A percentile compares a stretch with the other conserved stretches of the same genome.
Evolutionary conservation across 352 stramenopile species (phyloP).

Genomic region (Pythium aquatile): DNA sequence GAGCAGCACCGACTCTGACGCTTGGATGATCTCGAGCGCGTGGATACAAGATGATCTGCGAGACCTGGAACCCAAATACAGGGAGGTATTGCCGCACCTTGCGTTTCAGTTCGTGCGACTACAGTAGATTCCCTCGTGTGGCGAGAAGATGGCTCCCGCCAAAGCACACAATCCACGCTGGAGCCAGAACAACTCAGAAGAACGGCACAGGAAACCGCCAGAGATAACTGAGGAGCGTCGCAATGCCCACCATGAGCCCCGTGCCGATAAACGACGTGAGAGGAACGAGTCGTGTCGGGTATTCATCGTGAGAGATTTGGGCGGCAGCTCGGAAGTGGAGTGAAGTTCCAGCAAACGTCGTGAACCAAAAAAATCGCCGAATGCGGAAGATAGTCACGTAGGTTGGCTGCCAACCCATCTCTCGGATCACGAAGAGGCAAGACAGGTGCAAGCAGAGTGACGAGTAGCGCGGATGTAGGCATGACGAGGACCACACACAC

Average conservation of each 20-base stretch:
- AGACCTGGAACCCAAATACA: constrained; percentile 8
- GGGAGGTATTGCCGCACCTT: not conserved
- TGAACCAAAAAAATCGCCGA: not conserved
- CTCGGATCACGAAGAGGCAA: not conserved
- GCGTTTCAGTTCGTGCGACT: not conserved
- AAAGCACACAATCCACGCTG: not conserved
- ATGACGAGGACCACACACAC: not conserved
- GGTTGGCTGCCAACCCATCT: not conserved
- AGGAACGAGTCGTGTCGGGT: not conserved
- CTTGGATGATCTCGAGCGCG: constrained; percentile 9
- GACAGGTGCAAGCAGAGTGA: not conserved
- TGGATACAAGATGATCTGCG: constrained; percentile 20
- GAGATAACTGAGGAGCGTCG: not conserved
- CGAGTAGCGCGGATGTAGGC: not conserved
- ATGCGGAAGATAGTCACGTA: not conserved
- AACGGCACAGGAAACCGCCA: not conserved
- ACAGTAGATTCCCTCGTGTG: not conserved
- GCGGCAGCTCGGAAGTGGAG: not conserved
- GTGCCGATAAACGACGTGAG: not conserved
- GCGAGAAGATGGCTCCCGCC: not conserved
- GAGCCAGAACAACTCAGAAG: not conserved
- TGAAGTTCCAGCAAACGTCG: not conserved
- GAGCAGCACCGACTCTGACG: constrained; percentile 12
- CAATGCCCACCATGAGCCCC: not conserved
- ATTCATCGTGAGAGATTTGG: not conserved